These are phyloP conservation scores for Podila epicladia DNA, from an alignment of 192 early-diverging fungal genomes.

Conservation along the genomic window DNA sequence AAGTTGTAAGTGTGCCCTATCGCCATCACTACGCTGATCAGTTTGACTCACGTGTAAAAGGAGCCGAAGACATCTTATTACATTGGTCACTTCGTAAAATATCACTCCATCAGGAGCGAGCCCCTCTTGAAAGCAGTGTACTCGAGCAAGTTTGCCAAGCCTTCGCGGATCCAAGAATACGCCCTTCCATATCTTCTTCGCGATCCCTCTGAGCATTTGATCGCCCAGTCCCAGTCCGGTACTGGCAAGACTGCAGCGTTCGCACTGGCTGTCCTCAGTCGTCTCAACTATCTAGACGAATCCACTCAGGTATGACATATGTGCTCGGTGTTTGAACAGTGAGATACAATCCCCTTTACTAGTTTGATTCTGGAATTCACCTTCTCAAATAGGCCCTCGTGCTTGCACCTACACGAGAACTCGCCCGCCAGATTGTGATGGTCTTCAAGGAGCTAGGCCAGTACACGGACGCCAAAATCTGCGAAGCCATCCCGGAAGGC, in stretches of 20 bases:
- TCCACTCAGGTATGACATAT: constrained; percentile 63
- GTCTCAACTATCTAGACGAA: constrained; percentile 49
- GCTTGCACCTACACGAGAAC: constrained; percentile 90
- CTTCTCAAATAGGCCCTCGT: constrained; percentile 72
- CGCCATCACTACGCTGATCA: background rate
- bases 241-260: constrained; percentile 59
- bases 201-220: constrained; percentile 77
- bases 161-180: constrained; percentile 94
- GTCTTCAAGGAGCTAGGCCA: constrained; percentile 88
- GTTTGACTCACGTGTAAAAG: too few relatives aligned
- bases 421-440: constrained; percentile 92
- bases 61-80: background rate
- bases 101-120: constrained; percentile 18
- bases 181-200: constrained; percentile 88
- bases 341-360: background rate
- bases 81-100: background rate
- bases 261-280: constrained; percentile 33
- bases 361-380: background rate
- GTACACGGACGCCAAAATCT: constrained; percentile 73
- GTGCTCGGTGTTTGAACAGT: background rate
- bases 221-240: constrained; percentile 54
- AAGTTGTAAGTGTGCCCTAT: constrained; percentile 58
- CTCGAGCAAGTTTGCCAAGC: constrained; percentile 85
- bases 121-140: constrained; percentile 92
- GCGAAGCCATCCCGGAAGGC: constrained; percentile 77